Conservation (phyloP, 1,284 basidiomycete genomes). For the Sporisorium iseilematis-ciliati region DNA sequence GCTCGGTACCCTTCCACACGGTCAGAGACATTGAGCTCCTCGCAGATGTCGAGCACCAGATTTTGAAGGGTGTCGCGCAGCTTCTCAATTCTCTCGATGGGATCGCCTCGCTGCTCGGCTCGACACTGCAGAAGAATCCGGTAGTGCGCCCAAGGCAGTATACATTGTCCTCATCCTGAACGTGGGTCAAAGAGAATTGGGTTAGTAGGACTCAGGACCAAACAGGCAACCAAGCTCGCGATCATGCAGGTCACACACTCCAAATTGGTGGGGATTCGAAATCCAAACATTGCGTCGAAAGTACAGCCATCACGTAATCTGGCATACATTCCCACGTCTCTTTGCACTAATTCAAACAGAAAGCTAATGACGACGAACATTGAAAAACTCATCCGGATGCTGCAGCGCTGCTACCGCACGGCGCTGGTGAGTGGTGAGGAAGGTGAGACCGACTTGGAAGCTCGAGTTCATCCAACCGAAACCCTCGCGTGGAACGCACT, state of each 20-base stretch:
- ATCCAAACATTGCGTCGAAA: no score
- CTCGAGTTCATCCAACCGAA: conserved; percentile 84
- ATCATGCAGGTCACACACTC: no score
- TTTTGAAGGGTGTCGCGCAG: conserved; percentile 13
- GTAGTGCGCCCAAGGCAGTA: conserved; percentile 8
- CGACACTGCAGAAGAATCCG: not conserved
- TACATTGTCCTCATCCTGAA: conserved; percentile 14
- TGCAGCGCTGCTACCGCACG: conserved; percentile 93
- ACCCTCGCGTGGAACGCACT: conserved; percentile 86
- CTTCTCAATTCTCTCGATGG: not conserved
- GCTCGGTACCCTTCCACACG: conserved; percentile 20
- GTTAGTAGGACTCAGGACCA: no score
- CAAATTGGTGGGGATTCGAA: no score
- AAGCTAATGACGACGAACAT: conserved; percentile 33
- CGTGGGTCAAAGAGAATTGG: no score
- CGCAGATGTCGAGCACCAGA: conserved; percentile 26
- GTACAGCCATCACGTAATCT: no score
- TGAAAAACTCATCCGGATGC: conserved; percentile 88
- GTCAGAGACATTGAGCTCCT: not conserved
- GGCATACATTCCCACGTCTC: no score
- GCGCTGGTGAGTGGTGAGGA: conserved; percentile 91
- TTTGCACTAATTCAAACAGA: not conserved
- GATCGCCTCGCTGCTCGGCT: not conserved
- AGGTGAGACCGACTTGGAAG: conserved; percentile 88
- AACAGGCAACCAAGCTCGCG: no score